Percentiles rank a stretch among this genome's conserved stretches.
phyloP scores from a whole-genome alignment of 2,329 filamentous ascomycete genomes.

The Rhynchosporium agropyri region DNA sequence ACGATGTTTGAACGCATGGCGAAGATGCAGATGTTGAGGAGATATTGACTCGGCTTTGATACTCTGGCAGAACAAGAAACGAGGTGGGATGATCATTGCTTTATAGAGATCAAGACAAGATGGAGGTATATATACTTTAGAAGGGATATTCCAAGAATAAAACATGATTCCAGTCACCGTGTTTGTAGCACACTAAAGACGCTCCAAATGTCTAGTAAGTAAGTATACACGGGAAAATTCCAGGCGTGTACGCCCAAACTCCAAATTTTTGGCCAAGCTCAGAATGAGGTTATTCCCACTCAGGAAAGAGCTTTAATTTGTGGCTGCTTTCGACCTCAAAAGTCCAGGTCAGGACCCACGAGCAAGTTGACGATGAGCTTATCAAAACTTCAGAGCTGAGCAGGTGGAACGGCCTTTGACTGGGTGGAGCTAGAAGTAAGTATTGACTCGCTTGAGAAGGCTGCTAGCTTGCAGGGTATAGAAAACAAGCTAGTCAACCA shows the following conservation, averaged over 20 bases:
- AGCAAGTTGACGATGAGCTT: no score
- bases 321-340: not conserved
- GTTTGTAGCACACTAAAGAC: not conserved
- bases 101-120: not conserved
- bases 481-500: no score
- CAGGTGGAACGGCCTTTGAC: not conserved
- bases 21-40: no score
- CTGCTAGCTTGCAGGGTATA: no score
- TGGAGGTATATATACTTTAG: not conserved
- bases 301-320: not conserved
- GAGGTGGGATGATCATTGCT: not conserved
- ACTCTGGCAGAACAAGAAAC: not conserved
- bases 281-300: not conserved
- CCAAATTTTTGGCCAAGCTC: not conserved
- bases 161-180: not conserved
- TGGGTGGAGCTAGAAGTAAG: not conserved
- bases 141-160: no score
- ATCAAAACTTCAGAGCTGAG: not conserved
- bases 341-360: not conserved
- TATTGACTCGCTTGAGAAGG: no score
- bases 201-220: not conserved
- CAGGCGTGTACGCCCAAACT: not conserved
- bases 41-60: not conserved
- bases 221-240: not conserved
- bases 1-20: constrained; percentile 31